phyloP scores from a whole-genome alignment of 169 alveolate species.

The Pseudocohnilembus persalinus region DNA sequence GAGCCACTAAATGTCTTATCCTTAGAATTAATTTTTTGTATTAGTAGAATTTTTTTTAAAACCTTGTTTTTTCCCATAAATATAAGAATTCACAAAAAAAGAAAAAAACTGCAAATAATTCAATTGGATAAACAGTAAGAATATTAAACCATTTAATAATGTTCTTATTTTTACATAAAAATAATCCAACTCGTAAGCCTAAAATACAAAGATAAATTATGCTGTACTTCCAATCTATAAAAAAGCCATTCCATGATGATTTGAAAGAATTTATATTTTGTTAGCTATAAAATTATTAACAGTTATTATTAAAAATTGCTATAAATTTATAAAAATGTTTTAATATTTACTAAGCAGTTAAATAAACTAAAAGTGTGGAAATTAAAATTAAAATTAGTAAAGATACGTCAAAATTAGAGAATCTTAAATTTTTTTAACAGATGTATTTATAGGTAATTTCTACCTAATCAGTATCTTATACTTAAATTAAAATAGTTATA shows the following conservation, averaged over 20 bases:
- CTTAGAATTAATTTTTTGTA: too few relatives aligned
- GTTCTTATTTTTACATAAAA: neutral
- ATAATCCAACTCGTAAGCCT: neutral
- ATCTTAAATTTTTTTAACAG: neutral
- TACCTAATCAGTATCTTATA: neutral
- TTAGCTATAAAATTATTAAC: neutral
- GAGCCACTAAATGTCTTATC: neutral
- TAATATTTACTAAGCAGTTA: neutral
- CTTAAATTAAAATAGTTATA: neutral
- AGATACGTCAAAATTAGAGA: neutral
- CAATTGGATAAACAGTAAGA: too few relatives aligned
- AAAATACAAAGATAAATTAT: neutral
- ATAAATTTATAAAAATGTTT: too few relatives aligned
- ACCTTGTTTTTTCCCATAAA: neutral
- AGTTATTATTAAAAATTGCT: neutral
- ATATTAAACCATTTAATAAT: neutral
- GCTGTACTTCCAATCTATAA: neutral
- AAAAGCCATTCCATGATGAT: neutral
- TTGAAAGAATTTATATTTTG: neutral
- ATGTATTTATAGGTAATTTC: neutral
- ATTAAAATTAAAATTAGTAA: too few relatives aligned
- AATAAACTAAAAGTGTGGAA: neutral
- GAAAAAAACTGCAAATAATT: neutral
- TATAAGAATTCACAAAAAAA: neutral
- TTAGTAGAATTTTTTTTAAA: too few relatives aligned